Evolutionary conservation across 148 eudicot species (phyloP).

Genomic region (Salicornia ramosissima): DNA sequence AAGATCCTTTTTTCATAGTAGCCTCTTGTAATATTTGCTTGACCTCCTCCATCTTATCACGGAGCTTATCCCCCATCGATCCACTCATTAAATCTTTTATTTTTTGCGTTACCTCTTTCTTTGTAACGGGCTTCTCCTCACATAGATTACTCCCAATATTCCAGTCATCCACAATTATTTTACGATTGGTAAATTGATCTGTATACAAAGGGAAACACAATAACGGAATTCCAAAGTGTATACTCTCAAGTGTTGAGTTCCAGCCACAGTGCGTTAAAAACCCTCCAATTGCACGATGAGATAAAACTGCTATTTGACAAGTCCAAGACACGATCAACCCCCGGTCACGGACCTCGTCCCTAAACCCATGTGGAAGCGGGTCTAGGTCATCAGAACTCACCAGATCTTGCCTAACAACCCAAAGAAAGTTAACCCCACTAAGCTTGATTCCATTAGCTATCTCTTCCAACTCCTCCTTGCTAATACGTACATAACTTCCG

Average conservation of each 20-base stretch:
- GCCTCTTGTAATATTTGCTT: slow-evolving; percentile 18
- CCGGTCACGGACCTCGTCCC: slow-evolving; percentile 26
- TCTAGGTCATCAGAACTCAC: slow-evolving; percentile 24
- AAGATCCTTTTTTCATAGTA: slow-evolving; percentile 15
- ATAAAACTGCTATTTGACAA: slow-evolving; percentile 18
- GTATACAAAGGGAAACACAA: slow-evolving; percentile 31
- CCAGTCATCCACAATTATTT: slow-evolving; percentile 33
- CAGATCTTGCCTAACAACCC: slow-evolving; percentile 59
- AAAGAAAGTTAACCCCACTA: slow-evolving; percentile 49
- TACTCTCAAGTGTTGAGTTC: slow-evolving; percentile 26
- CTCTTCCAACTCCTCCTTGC: slow-evolving; percentile 35
- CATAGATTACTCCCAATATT: slow-evolving; percentile 22
- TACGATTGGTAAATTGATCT: slow-evolving; percentile 30
- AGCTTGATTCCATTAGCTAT: slow-evolving; percentile 52
- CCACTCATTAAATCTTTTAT: slow-evolving; percentile 10
- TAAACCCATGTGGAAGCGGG: slow-evolving; percentile 23
- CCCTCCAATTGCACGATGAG: slow-evolving; percentile 30
- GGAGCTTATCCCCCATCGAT: slow-evolving; percentile 7
- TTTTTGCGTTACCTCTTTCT: slow-evolving; percentile 19
- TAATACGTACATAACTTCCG: slow-evolving; percentile 64
- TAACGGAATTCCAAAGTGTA: slow-evolving; percentile 21
- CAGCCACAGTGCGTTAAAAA: slow-evolving; percentile 33
- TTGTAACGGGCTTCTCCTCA: slow-evolving; percentile 16
- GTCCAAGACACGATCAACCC: slow-evolving; percentile 31
- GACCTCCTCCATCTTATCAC: slow-evolving; percentile 11